Percentiles rank a stretch among this genome's conserved stretches.
phyloP scores from a whole-genome alignment of 2,329 filamentous ascomycete species.

The Arthrobotrys iridis region DNA sequence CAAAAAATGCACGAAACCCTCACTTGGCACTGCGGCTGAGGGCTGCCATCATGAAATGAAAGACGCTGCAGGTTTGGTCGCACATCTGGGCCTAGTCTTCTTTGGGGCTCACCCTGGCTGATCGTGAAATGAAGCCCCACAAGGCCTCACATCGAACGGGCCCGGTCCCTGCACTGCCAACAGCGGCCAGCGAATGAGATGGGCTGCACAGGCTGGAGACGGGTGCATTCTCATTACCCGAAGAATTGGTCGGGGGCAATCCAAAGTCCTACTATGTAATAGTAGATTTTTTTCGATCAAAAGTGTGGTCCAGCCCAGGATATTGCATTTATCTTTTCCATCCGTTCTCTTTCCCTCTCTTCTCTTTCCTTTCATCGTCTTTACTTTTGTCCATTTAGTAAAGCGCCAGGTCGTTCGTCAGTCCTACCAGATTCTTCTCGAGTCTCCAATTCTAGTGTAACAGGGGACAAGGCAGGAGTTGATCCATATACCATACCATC shows the following conservation, averaged over 20 bases:
- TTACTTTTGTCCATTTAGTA: not conserved
- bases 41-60: constrained; percentile 27
- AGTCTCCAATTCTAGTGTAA: constrained; percentile 37
- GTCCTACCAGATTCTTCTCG: constrained; percentile 17
- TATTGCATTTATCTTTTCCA: constrained; percentile 1
- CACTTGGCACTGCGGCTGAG: constrained; percentile 50
- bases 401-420: not conserved
- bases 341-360: constrained; percentile 9
- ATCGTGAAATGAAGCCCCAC: constrained; percentile 48
- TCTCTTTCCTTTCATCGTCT: constrained; percentile 1
- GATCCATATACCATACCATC: no score
- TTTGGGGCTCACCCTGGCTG: constrained; percentile 11
- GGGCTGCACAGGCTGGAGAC: constrained; percentile 13
- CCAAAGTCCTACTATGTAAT: no score
- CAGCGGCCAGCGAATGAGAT: constrained; percentile 32
- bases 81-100: constrained; percentile 10
- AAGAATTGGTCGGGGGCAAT: constrained; percentile 24
- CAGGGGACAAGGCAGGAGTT: constrained; percentile 20
- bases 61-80: constrained; percentile 1
- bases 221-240: constrained; percentile 37
- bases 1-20: constrained; percentile 3
- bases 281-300: constrained; percentile 5
- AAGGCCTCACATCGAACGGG: constrained; percentile 33
- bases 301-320: constrained; percentile 7
- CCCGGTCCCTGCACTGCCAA: constrained; percentile 36